Conservation (phyloP, 139 green algal species). For the Eudorina sp. region DNA sequence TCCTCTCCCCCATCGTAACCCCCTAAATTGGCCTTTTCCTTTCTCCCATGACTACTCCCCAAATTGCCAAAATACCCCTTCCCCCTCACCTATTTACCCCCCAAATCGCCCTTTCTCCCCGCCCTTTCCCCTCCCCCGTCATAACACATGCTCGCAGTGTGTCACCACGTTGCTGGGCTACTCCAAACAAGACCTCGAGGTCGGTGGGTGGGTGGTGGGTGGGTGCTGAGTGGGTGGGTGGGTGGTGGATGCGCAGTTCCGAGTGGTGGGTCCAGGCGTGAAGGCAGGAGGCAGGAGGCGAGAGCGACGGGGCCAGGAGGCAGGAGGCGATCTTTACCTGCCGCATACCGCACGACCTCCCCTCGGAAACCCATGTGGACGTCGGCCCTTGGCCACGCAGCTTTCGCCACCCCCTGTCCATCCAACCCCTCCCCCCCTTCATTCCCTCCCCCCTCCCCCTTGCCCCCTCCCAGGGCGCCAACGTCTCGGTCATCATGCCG, state of each 20-base stretch:
- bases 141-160: slow-evolving; percentile 30
- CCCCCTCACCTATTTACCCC: too few relatives aligned
- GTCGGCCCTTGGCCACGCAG: background rate
- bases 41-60: too few relatives aligned
- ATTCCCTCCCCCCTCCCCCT: background rate
- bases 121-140: background rate
- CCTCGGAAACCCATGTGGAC: background rate
- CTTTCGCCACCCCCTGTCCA: background rate
- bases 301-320: background rate
- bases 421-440: background rate
- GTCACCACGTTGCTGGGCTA: slow-evolving; percentile 53
- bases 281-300: too few relatives aligned
- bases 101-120: background rate
- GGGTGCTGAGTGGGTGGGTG: background rate
- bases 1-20: too few relatives aligned
- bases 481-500: slow-evolving; percentile 56
- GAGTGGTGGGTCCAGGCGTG: too few relatives aligned
- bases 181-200: slow-evolving; percentile 51
- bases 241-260: background rate
- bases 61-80: too few relatives aligned
- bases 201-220: background rate
- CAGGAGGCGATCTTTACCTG: background rate
- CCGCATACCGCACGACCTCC: background rate
- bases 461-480: slow-evolving; percentile 14
- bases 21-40: too few relatives aligned